Evolutionary conservation across 805 yeast species (phyloP).

Genomic region (Candida boleticola): DNA sequence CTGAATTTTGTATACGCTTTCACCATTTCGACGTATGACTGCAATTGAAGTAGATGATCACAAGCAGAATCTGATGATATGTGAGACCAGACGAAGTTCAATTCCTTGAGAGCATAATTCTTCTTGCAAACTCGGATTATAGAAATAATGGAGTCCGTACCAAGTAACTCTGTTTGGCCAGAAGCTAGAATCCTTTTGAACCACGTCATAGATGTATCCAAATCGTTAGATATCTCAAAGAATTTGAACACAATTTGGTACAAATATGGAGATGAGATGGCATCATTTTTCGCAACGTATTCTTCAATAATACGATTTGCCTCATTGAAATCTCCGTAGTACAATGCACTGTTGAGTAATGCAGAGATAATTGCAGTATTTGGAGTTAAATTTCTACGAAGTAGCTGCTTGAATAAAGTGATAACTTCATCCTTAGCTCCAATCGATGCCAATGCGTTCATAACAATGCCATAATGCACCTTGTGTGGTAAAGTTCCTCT

Average conservation of each 20-base stretch:
- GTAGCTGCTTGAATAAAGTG: slow-evolving; percentile 46
- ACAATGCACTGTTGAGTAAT: slow-evolving; percentile 41
- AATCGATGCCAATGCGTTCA: slow-evolving; percentile 53
- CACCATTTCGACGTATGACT: slow-evolving; percentile 25
- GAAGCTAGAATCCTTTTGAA: slow-evolving; percentile 8
- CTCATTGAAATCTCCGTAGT: slow-evolving; percentile 31
- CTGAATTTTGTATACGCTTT: slow-evolving; percentile 28
- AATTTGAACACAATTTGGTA: slow-evolving; percentile 29
- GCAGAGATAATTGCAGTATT: slow-evolving; percentile 42
- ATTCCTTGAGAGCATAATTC: slow-evolving; percentile 14
- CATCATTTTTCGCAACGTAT: slow-evolving; percentile 21
- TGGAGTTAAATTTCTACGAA: slow-evolving; percentile 48
- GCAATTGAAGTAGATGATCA: slow-evolving; percentile 7
- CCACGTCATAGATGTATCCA: slow-evolving; percentile 23
- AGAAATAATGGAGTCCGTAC: slow-evolving; percentile 12
- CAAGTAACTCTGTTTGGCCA: slow-evolving; percentile 18
- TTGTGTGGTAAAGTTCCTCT: slow-evolving; percentile 52
- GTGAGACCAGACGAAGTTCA: background rate
- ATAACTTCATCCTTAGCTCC: slow-evolving; percentile 51
- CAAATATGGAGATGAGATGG: slow-evolving; percentile 10
- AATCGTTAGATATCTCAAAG: slow-evolving; percentile 22
- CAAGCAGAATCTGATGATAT: background rate
- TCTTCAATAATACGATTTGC: slow-evolving; percentile 28
- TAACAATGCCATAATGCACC: slow-evolving; percentile 58
- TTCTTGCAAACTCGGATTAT: slow-evolving; percentile 18